Conservation (phyloP, 1,139 yeast species). For the Saccharomycopsis crataegensis region DNA sequence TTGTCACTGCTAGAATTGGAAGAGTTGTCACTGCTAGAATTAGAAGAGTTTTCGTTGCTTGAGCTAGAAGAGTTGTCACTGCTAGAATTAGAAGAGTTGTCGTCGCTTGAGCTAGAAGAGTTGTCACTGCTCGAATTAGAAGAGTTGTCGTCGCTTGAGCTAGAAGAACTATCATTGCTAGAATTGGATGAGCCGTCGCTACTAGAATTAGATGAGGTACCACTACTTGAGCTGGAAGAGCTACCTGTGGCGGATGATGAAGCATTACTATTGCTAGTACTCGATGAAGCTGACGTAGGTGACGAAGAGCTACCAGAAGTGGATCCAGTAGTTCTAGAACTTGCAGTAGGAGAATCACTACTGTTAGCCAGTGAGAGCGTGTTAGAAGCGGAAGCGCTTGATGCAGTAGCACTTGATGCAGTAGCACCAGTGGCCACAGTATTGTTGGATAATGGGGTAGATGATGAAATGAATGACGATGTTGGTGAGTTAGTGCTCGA, state of each 20-base stretch:
- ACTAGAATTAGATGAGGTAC: neutral
- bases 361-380: too few species aligned
- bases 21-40: neutral
- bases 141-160: neutral
- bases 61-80: neutral
- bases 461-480: neutral
- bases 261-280: neutral
- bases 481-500: neutral
- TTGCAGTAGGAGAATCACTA: too few species aligned
- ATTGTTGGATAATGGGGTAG: neutral
- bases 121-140: neutral
- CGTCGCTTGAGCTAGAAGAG: neutral
- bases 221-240: neutral
- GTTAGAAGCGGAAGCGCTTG: neutral
- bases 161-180: neutral
- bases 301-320: neutral
- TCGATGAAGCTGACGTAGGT: neutral
- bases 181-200: neutral
- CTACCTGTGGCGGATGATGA: neutral
- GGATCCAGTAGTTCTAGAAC: too few species aligned
- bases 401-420: neutral
- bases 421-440: neutral
- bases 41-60: neutral
- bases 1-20: neutral
- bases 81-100: neutral